These are phyloP conservation scores for Ustilago tritici DNA, from an alignment of 1,284 basidiomycete species.

Conservation along the genomic window DNA sequence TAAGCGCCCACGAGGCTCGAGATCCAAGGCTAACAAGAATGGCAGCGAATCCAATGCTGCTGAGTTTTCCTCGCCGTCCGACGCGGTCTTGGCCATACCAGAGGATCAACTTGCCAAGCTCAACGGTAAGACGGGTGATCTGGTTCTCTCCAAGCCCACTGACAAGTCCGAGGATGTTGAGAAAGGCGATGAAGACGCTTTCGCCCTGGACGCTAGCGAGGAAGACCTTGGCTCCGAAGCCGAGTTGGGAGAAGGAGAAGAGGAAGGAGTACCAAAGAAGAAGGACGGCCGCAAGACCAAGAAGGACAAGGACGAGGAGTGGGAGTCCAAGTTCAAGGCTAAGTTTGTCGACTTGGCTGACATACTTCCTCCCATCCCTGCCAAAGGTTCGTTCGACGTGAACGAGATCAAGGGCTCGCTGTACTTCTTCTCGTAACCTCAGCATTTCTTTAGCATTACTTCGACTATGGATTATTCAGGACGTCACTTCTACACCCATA, in stretches of 20 bases:
- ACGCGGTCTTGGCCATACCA: conserved; percentile 33
- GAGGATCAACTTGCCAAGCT: conserved; percentile 45
- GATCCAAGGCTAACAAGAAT: conserved; percentile 15
- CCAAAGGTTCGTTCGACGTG: conserved; percentile 90
- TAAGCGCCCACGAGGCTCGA: not conserved
- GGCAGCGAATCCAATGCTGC: conserved; percentile 3
- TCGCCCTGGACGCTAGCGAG: conserved; percentile 8
- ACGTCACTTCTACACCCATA: conserved; percentile 13
- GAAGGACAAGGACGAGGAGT: conserved; percentile 29
- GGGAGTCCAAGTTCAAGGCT: conserved; percentile 51
- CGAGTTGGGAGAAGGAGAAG: conserved; percentile 21
- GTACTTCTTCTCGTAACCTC: conserved; percentile 65
- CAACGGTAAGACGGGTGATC: conserved; percentile 25
- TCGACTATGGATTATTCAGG: not conserved
- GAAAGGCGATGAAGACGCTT: conserved; percentile 17
- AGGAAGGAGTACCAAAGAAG: conserved; percentile 12
- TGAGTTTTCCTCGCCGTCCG: conserved; percentile 18
- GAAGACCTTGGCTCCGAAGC: conserved; percentile 7
- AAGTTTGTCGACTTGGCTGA: conserved; percentile 81
- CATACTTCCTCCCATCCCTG: conserved; percentile 83
- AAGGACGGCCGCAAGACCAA: conserved; percentile 15
- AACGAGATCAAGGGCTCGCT: conserved; percentile 75
- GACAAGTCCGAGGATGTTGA: conserved; percentile 23
- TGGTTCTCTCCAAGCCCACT: conserved; percentile 24
- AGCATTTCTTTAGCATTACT: not conserved